phyloP scores from a whole-genome alignment of 257 asterid genomes.

The Rhazya stricta region DNA sequence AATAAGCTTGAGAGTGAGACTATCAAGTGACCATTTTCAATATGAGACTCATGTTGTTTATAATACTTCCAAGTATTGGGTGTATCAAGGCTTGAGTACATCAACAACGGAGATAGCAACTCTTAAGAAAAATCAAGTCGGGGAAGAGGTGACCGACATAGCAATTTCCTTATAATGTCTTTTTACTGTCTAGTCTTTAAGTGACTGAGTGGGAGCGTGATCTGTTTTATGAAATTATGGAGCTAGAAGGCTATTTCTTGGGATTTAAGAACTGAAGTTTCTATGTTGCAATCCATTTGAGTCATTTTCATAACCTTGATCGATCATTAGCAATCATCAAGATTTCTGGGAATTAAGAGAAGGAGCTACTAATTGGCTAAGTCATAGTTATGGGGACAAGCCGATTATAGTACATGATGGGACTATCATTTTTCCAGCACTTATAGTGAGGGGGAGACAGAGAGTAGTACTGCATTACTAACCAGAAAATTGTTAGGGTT shows the following conservation, averaged over 20 bases:
- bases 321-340: not conserved
- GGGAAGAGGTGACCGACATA: not conserved
- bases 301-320: not conserved
- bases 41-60: no score
- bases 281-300: not conserved
- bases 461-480: not conserved
- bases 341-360: not conserved
- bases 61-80: no score
- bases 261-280: not conserved
- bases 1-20: no score
- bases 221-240: no score
- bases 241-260: not conserved
- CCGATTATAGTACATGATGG: not conserved
- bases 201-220: no score
- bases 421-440: conserved; percentile 9
- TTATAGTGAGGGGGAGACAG: not conserved
- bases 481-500: not conserved
- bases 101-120: not conserved
- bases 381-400: not conserved
- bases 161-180: not conserved
- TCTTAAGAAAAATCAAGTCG: no score
- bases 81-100: no score
- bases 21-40: no score
- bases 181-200: not conserved
- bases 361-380: not conserved